Conservation (phyloP, 306 rosid species). For the Quercus ilex region DNA sequence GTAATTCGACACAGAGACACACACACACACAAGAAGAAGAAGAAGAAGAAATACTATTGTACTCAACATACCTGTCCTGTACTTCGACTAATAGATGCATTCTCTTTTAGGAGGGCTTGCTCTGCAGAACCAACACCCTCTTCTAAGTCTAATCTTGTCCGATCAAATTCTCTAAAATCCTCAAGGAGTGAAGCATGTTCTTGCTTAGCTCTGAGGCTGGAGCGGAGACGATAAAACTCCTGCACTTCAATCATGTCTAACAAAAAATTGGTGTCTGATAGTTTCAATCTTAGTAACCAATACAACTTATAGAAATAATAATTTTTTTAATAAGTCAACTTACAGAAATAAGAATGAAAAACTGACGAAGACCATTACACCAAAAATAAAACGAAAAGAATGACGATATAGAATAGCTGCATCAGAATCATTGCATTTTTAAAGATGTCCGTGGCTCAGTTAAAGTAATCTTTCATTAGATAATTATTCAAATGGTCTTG, state of each 20-base stretch:
- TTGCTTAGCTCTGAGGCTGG: constrained; percentile 80
- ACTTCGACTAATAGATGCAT: constrained; percentile 72
- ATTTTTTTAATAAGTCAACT: no score
- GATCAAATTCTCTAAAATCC: constrained; percentile 95
- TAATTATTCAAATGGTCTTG: no score
- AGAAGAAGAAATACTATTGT: background rate
- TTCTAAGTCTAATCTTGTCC: constrained; percentile 88
- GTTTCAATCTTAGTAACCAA: constrained; percentile 14
- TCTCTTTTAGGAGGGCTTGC: constrained; percentile 78
- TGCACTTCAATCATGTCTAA: constrained; percentile 58
- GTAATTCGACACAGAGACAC: no score
- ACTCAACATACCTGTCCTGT: constrained; percentile 77
- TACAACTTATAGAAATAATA: background rate
- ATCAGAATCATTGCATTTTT: no score
- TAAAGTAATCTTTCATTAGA: no score
- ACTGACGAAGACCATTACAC: background rate
- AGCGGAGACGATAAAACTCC: constrained; percentile 95
- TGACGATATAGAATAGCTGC: background rate
- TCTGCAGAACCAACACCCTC: constrained; percentile 62
- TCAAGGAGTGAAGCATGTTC: constrained; percentile 96
- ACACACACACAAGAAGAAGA: background rate
- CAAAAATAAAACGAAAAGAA: background rate
- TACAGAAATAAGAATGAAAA: background rate
- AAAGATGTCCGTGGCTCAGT: no score
- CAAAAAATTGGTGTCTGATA: constrained; percentile 32